Conservation (phyloP, 192 early-diverging fungal genomes). For the Dispira simplex region DNA sequence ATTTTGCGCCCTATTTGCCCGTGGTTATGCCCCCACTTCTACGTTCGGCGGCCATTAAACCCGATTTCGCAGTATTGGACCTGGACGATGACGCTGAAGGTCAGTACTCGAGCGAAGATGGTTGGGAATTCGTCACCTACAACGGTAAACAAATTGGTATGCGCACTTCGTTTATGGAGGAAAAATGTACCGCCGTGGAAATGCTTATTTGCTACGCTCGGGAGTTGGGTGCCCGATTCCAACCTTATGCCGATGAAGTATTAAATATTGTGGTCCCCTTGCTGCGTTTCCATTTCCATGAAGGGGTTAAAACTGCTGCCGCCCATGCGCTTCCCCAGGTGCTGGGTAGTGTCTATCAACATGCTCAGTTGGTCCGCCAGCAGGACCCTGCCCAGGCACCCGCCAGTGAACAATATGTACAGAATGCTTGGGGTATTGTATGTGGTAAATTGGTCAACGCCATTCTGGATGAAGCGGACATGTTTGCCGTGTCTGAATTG, state of each 20-base stretch:
- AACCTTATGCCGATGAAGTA: conserved; percentile 64
- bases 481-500: conserved; percentile 56
- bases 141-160: conserved; percentile 94
- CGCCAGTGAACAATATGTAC: conserved; percentile 24
- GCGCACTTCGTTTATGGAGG: conserved; percentile 88
- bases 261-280: conserved; percentile 79
- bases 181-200: conserved; percentile 96
- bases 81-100: conserved; percentile 57
- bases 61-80: conserved; percentile 83
- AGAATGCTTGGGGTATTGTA: conserved; percentile 56
- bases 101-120: conserved; percentile 88
- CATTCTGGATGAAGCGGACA: conserved; percentile 69
- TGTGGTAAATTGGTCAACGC: conserved; percentile 62
- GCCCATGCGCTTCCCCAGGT: conserved; percentile 68
- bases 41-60: conserved; percentile 69
- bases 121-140: conserved; percentile 91
- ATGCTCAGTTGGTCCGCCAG: conserved; percentile 13
- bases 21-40: conserved; percentile 90
- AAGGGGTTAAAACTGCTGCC: conserved; percentile 85
- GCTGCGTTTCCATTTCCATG: conserved; percentile 95
- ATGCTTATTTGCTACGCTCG: conserved; percentile 92
- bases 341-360: conserved; percentile 41
- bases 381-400: conserved; percentile 18
- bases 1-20: conserved; percentile 86
- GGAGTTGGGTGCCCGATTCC: conserved; percentile 81